Evolutionary conservation across 345 rosid species (phyloP), one percentile per base, ranked within the genome.

Genomic region (Linum usitatissimum): DNA sequence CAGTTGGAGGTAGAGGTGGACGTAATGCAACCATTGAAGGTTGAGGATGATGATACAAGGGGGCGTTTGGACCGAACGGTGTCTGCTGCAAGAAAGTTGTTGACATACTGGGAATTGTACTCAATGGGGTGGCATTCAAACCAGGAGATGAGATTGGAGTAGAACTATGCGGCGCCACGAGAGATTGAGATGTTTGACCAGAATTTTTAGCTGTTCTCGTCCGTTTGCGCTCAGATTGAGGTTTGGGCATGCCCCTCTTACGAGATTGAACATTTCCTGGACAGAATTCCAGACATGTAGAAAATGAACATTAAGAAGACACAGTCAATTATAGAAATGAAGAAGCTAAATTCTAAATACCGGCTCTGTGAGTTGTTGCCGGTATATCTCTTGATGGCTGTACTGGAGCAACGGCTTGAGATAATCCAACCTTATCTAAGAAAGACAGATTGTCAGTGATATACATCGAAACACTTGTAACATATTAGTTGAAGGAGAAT

Each of bases 231-330:
- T 21, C 57, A 2, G 55, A n/a, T 8, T 55, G 59, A 6, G 53
- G 18, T 30, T 58, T 59, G 18, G 55, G 3, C 18, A 55, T 53
- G 40, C 28, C 48, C 64, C 77, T 78, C 69, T 63, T 70, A 48
- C 12, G 60, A 70, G 75, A 72, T 55, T 59, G 58, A 58, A 64
- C 40, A 12, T 23, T 23, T 23, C 2, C 28, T 23, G 28, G 28
- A 53, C 38, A 49, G 19, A 57, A 60, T 19, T 30, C 57, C 42
- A 48, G 19, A 67, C 62, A 51, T 23, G 36, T 34, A 30, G 60
- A 56, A 56, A 19, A 39, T 62, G 66, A 14, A 6, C 18, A 64
- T 39, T 15, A 55, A 6, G 28, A 23, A 23, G 28, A 23, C 28
- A 23, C 28, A 2, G 2, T 23, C 28, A 23, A 23, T 23, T 23